Evolutionary conservation across 306 rosid species (phyloP).

Genomic region (Pueraria montana): DNA sequence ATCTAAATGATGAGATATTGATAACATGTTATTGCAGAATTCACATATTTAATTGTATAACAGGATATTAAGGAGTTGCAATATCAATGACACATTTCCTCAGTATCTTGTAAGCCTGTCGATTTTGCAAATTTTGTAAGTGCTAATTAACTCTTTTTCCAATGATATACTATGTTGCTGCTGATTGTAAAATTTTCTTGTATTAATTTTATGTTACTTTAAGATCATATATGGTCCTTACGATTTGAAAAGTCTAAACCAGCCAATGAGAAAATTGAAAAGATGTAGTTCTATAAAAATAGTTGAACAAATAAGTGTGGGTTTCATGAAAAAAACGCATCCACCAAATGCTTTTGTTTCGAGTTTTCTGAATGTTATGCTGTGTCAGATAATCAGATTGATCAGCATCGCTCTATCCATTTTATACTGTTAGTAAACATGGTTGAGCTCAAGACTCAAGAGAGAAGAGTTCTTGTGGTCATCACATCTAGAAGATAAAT

Average conservation of each 20-base stretch:
- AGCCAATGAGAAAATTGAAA: neutral
- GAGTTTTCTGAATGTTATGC: neutral
- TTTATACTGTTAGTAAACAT: neutral
- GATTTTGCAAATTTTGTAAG: conserved; percentile 52
- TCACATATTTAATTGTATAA: conserved; percentile 14
- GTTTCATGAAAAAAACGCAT: neutral
- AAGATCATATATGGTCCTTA: neutral
- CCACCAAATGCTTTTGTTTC: conserved; percentile 8
- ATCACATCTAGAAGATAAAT: neutral
- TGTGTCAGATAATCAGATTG: neutral
- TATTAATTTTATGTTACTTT: neutral
- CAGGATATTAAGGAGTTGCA: conserved; percentile 79
- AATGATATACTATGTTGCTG: neutral
- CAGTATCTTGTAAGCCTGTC: conserved; percentile 30
- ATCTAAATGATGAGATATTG: neutral
- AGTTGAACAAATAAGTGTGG: neutral
- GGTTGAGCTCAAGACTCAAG: no score
- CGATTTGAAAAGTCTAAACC: neutral
- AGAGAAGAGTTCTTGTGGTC: neutral
- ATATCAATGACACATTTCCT: conserved; percentile 62
- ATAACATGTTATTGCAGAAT: neutral
- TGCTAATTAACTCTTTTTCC: neutral
- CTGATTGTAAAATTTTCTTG: conserved; percentile 7
- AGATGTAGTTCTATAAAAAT: neutral
- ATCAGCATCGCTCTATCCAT: neutral